These are phyloP conservation scores for Cryptococcus amylolentus DNA, from an alignment of 1,284 basidiomycete genomes.

Conservation along the genomic window DNA sequence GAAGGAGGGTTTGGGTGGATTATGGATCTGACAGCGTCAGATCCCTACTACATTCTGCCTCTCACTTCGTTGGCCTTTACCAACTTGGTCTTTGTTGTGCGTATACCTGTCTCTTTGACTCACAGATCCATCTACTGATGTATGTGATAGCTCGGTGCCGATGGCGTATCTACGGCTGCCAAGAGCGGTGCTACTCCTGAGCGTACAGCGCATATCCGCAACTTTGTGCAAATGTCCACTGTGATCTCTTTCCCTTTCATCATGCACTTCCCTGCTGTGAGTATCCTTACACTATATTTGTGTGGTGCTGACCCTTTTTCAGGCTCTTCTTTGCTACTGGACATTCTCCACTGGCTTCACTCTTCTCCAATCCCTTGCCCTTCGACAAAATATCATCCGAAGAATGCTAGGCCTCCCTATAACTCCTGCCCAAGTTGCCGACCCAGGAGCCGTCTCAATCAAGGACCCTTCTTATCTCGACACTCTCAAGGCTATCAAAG, in stretches of 20 bases:
- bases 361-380: constrained; percentile 52
- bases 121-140: constrained; percentile 31
- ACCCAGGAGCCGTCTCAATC: constrained; percentile 19
- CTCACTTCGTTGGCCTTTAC: constrained; percentile 61
- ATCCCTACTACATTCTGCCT: constrained; percentile 77
- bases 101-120: constrained; percentile 51
- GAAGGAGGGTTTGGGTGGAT: constrained; percentile 74
- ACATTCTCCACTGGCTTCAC: constrained; percentile 55
- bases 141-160: constrained; percentile 54
- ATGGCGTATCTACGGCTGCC: constrained; percentile 52
- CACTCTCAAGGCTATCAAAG: constrained; percentile 15
- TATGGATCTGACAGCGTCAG: constrained; percentile 70
- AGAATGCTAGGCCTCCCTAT: constrained; percentile 43
- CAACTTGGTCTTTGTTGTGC: constrained; percentile 67
- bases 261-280: constrained; percentile 53
- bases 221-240: constrained; percentile 64
- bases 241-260: constrained; percentile 63
- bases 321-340: constrained; percentile 58
- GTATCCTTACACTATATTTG: constrained; percentile 8
- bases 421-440: constrained; percentile 24
- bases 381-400: constrained; percentile 42
- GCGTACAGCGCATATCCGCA: constrained; percentile 66
- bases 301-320: background rate
- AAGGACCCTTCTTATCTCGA: constrained; percentile 21
- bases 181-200: constrained; percentile 15